These are phyloP conservation scores for Geotrichum klebahnii DNA, from an alignment of 1,139 yeast species.

Conservation along the genomic window DNA sequence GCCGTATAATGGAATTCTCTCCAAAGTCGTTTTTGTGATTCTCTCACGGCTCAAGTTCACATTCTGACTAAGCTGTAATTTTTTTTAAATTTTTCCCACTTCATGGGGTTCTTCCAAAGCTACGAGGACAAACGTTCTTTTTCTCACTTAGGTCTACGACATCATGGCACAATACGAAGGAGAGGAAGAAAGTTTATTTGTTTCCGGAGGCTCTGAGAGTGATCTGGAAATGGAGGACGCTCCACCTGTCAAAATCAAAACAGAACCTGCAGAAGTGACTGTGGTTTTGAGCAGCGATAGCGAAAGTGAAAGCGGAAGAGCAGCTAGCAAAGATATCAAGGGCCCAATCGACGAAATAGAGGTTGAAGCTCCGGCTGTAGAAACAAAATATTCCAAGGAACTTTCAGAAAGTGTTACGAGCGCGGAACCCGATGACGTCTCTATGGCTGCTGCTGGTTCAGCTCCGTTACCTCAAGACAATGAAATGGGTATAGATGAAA, in stretches of 20 bases:
- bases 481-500: conserved; percentile 34
- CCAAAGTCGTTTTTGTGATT: too few relatives aligned
- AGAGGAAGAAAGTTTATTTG: conserved; percentile 20
- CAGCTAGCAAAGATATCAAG: background rate
- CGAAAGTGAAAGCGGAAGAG: background rate
- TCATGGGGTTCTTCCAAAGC: too few relatives aligned
- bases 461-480: too few relatives aligned
- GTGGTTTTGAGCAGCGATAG: background rate
- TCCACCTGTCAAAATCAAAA: conserved; percentile 5
- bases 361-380: background rate
- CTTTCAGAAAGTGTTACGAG: too few relatives aligned
- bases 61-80: background rate
- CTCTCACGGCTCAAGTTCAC: too few relatives aligned
- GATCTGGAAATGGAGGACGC: conserved; percentile 16
- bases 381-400: too few relatives aligned
- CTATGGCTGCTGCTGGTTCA: too few relatives aligned
- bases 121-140: background rate
- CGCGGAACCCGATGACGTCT: background rate
- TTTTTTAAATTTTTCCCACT: background rate
- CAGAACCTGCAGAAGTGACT: conserved; percentile 2
- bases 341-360: background rate
- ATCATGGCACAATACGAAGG: conserved; percentile 9
- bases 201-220: conserved; percentile 6
- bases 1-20: too few relatives aligned
- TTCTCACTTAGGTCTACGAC: background rate